Conservation (phyloP, 1,284 basidiomycete genomes). For the Farysia itapuensis region DNA sequence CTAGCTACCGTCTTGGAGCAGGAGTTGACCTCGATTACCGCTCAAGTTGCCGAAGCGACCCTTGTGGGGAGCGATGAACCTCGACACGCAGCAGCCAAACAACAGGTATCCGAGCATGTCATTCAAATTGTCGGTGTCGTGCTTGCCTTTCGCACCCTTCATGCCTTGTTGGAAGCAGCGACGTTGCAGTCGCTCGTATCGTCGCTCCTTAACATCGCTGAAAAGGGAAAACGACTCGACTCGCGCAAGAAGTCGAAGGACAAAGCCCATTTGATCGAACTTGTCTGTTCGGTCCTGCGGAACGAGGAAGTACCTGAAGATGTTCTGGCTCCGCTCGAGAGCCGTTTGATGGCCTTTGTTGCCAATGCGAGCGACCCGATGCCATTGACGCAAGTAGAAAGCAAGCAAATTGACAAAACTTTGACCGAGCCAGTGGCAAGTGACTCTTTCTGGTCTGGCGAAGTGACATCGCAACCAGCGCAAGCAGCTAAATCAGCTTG, state of each 20-base stretch:
- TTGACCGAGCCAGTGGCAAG: neutral
- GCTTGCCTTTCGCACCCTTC: conserved; percentile 2
- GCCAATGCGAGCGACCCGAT: conserved; percentile 3
- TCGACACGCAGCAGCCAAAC: neutral
- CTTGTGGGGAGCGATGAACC: too few relatives aligned
- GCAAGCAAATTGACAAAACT: neutral
- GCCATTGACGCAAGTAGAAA: neutral
- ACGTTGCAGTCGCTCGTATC: conserved; percentile 5
- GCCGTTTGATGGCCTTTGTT: conserved; percentile 5
- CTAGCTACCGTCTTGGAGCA: neutral
- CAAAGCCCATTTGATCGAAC: too few relatives aligned
- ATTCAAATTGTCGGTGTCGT: conserved; percentile 12
- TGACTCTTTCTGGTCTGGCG: neutral
- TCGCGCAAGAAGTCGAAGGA: too few relatives aligned
- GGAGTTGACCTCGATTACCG: neutral
- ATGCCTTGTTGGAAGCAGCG: neutral
- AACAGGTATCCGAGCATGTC: too few relatives aligned
- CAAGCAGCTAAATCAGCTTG: too few relatives aligned
- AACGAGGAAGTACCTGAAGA: conserved; percentile 14
- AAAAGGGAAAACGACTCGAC: neutral
- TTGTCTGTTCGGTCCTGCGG: neutral
- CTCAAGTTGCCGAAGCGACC: neutral
- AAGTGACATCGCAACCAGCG: neutral
- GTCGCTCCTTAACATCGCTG: conserved; percentile 3
- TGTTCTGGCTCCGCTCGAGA: conserved; percentile 12